These are phyloP conservation scores for Colletotrichum lentis DNA, from an alignment of 2,329 filamentous ascomycete genomes.

Conservation along the genomic window DNA sequence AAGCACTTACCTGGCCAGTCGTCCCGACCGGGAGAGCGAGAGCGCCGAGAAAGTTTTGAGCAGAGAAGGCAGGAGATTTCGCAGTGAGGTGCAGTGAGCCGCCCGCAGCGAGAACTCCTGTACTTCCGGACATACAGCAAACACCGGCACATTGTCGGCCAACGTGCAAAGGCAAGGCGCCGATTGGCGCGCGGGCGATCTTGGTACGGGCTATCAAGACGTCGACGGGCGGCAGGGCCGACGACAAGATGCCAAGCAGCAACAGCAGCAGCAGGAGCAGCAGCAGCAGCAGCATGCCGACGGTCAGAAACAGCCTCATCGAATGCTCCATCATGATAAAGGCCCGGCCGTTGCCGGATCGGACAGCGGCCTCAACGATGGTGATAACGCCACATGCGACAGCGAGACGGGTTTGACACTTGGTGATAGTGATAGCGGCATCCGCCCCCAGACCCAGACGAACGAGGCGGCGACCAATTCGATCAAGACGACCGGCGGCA, in stretches of 20 bases:
- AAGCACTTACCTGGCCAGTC: conserved; percentile 8
- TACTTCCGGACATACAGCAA: neutral
- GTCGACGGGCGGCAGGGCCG: neutral
- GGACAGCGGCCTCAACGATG: conserved; percentile 1
- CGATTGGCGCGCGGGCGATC: conserved; percentile 18
- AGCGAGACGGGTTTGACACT: conserved; percentile 10
- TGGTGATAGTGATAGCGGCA: neutral
- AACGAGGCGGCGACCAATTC: neutral
- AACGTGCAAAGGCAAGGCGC: conserved; percentile 12
- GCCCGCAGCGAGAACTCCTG: conserved; percentile 17
- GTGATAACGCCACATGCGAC: conserved; percentile 1
- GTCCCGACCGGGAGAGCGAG: conserved; percentile 2
- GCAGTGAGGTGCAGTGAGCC: conserved; percentile 24
- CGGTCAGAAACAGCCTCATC: neutral
- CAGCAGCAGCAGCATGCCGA: neutral
- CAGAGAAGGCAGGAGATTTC: conserved; percentile 19
- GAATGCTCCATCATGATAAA: neutral
- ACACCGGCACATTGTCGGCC: conserved; percentile 21
- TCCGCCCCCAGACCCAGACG: neutral
- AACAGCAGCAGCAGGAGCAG: too few species aligned
- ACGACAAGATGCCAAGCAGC: neutral
- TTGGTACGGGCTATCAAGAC: conserved; percentile 17
- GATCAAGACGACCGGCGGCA: conserved; percentile 9
- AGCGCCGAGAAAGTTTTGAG: neutral
- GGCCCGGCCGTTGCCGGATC: neutral